These are phyloP conservation scores for Rubia yunnanensis DNA, from an alignment of 257 asterid species.

Conservation along the genomic window DNA sequence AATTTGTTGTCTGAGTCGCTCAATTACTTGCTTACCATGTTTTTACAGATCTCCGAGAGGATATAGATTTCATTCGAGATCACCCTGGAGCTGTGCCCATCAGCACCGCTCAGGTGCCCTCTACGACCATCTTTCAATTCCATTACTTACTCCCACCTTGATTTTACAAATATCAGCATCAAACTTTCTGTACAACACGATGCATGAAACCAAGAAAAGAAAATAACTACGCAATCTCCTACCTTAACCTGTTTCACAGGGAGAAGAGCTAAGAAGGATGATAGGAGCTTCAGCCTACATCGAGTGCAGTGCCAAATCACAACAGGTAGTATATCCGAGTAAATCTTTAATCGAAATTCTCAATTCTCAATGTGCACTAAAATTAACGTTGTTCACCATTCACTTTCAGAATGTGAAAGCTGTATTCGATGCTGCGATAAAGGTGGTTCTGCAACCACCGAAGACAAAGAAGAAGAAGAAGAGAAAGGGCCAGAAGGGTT, in stretches of 20 bases:
- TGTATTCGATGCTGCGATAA: constrained; percentile 74
- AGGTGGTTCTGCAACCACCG: constrained; percentile 64
- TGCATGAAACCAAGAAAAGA: not conserved
- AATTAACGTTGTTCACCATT: not conserved
- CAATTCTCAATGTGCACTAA: no score
- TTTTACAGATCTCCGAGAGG: constrained; percentile 68
- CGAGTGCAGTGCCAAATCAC: constrained; percentile 82
- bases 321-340: constrained; percentile 41
- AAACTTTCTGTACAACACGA: not conserved
- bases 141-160: not conserved
- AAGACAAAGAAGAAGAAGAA: constrained; percentile 54
- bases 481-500: constrained; percentile 63
- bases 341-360: not conserved
- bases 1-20: not conserved
- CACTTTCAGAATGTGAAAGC: constrained; percentile 60
- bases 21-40: constrained; percentile 8
- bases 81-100: constrained; percentile 76
- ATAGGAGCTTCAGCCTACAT: constrained; percentile 72
- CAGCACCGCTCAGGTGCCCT: constrained; percentile 44
- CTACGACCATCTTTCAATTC: not conserved
- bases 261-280: constrained; percentile 71
- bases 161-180: not conserved
- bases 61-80: constrained; percentile 52
- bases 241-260: constrained; percentile 28
- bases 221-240: not conserved